Evolutionary conservation across 139 green algal genomes (phyloP), one percentile per base, ranked within the genome.

Genomic region (Picochlorum costavermella): DNA sequence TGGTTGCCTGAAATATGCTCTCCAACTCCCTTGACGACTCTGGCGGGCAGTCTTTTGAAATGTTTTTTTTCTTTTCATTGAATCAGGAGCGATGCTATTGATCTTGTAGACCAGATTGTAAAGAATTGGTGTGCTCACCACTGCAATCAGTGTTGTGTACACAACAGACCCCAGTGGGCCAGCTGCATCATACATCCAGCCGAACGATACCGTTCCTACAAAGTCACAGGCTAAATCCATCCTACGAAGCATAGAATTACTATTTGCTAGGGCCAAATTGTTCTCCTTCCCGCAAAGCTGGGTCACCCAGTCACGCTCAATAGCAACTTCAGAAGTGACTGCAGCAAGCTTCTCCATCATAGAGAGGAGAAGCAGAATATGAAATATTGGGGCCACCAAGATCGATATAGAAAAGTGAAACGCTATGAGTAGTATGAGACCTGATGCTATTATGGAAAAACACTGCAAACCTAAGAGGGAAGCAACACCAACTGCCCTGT

Each of bases 271-370:
- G 0, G 62, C 63, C 3, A 29, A 30, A 43, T 50, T n/a, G 36
- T 77, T 77, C 23, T 65, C 60, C 45, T 75, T 73, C 68, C 62
- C 63, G 31, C 53, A 59, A 23, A 76, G 56, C 69, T 71, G 65
- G 11, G 72, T 67, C 10, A 80, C 56, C 71, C 75, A 81, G 50
- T 81, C 75, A 12, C 75, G 40, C 65, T 81, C 75, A 13, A 81
- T 80, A 10, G 67, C 62, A 40, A 81, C 37, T 40, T 81, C 75
- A 20, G 75, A 79, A 26, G 46, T 37, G 20, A 64, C 53, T 6
- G 70, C 60, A 8, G 55, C 49, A 30, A 76, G 29, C 23, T 53
- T 36, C 48, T 73, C 64, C 10, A 72, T 25, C 63, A 74, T 74
- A 9, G 61, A 63, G 10, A 73, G 56, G 8, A 65, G 20, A 13